Evolutionary conservation across 176 grass and related monocot genomes (phyloP).

Genomic region (Elymus sibiricus): DNA sequence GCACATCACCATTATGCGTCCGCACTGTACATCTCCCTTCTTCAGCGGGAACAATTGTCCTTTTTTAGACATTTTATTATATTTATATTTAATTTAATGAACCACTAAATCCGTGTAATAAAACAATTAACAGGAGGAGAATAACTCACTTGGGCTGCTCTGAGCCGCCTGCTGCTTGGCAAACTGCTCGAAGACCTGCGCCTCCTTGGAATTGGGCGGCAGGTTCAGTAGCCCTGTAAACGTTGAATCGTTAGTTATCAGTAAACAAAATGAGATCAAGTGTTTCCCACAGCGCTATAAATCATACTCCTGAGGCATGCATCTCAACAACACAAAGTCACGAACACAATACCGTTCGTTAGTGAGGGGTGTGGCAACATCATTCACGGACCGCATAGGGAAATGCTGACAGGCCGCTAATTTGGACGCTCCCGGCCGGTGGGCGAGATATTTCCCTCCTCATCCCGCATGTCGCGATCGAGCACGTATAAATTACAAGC

Average conservation of each 20-base stretch:
- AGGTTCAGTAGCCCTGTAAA: conserved; percentile 45
- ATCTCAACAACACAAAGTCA: too few relatives aligned
- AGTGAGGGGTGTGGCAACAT: neutral
- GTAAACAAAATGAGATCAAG: too few relatives aligned
- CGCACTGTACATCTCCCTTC: neutral
- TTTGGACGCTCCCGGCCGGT: conserved; percentile 7
- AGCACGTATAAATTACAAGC: neutral
- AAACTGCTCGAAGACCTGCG: conserved; percentile 51
- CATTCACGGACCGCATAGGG: conserved; percentile 5
- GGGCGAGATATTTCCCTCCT: neutral
- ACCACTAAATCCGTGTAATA: too few relatives aligned
- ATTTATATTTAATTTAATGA: too few relatives aligned
- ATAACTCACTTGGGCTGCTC: conserved; percentile 8
- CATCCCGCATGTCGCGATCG: neutral
- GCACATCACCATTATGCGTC: neutral
- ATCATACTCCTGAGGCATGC: too few relatives aligned
- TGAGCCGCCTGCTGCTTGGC: conserved; percentile 16
- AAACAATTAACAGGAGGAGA: too few relatives aligned
- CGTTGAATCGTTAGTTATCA: neutral
- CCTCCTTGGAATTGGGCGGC: conserved; percentile 47
- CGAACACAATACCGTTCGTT: too few relatives aligned
- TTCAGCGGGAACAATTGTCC: neutral
- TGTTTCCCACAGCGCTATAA: too few relatives aligned
- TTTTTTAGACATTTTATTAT: too few relatives aligned
- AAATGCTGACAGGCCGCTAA: neutral